A percentile compares a stretch with the other conserved stretches of the same genome.
phyloP scores from a whole-genome alignment of 129 eudicot species.

The Gnaphalium uliginosum region DNA sequence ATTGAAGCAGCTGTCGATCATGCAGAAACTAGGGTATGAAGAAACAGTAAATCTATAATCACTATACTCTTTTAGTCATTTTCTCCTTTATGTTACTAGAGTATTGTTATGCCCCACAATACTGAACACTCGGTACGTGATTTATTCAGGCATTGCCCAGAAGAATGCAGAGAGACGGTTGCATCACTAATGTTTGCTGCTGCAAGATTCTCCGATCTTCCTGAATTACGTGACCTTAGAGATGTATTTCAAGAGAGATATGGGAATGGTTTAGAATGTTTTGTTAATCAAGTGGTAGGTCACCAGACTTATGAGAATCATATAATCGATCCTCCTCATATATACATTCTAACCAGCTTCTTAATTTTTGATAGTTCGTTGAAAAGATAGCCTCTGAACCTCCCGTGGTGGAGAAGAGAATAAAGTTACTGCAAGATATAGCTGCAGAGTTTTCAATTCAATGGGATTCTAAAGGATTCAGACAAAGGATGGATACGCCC shows the following conservation, averaged over 20 bases:
- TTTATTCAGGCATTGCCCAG: slow-evolving; percentile 86
- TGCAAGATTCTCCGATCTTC: slow-evolving; percentile 95
- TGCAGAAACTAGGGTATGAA: slow-evolving; percentile 87
- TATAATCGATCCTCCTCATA: not conserved
- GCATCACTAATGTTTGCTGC: slow-evolving; percentile 93
- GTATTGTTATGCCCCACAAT: not conserved
- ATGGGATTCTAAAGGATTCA: slow-evolving; percentile 79
- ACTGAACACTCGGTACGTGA: slow-evolving; percentile 5
- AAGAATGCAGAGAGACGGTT: slow-evolving; percentile 90
- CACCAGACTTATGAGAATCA: not conserved
- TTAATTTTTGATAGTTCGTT: slow-evolving; percentile 58
- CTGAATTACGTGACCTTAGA: slow-evolving; percentile 90
- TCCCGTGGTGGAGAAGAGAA: slow-evolving; percentile 56
- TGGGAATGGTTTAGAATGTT: slow-evolving; percentile 75
- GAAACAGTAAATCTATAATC: slow-evolving; percentile 13
- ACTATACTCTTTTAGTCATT: slow-evolving; percentile 1
- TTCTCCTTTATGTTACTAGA: not conserved
- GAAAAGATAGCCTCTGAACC: slow-evolving; percentile 73
- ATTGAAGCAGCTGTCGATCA: slow-evolving; percentile 65
- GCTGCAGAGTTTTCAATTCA: slow-evolving; percentile 70
- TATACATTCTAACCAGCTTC: slow-evolving; percentile 28
- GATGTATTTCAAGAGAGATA: slow-evolving; percentile 82
- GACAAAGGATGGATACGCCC: slow-evolving; percentile 76
- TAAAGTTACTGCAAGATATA: slow-evolving; percentile 75
- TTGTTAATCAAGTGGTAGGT: slow-evolving; percentile 75